A percentile compares a stretch with the other conserved stretches of the same genome.
phyloP scores from a whole-genome alignment of 2,329 filamentous ascomycete species.

The Cordyceps javanica region DNA sequence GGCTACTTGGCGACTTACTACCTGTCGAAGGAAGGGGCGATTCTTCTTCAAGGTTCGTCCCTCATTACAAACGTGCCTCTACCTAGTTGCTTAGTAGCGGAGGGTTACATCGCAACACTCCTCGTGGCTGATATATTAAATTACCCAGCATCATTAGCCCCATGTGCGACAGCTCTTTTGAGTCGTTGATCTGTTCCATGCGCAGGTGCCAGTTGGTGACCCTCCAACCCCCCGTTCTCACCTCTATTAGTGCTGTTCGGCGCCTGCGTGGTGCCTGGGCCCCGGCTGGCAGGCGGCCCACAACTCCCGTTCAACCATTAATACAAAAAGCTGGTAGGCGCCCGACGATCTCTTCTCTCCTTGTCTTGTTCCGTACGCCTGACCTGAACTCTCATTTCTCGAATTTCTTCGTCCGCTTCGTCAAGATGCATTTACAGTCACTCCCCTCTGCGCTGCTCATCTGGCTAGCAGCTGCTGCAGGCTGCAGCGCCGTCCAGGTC shows the following conservation, averaged over 20 bases:
- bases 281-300: too few relatives aligned
- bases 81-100: neutral
- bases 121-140: too few relatives aligned
- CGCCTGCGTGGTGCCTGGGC: too few relatives aligned
- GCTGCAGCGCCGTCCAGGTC: conserved; percentile 18
- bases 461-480: conserved; percentile 2
- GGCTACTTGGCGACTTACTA: too few relatives aligned
- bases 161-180: too few relatives aligned
- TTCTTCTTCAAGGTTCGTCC: too few relatives aligned
- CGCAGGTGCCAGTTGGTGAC: too few relatives aligned
- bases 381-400: neutral
- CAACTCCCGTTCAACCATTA: neutral
- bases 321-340: conserved; percentile 2
- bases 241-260: too few relatives aligned
- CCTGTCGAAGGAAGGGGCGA: neutral
- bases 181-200: too few relatives aligned
- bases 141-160: too few relatives aligned
- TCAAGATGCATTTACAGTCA: conserved; percentile 7
- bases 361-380: neutral
- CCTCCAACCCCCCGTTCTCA: too few relatives aligned
- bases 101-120: conserved; percentile 5
- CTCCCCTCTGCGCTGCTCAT: neutral
- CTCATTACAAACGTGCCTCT: too few relatives aligned
- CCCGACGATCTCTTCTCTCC: neutral
- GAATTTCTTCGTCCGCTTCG: neutral